Evolutionary conservation across 345 rosid species (phyloP), one percentile per base, ranked within the genome.

Genomic region (Balakata baccata): DNA sequence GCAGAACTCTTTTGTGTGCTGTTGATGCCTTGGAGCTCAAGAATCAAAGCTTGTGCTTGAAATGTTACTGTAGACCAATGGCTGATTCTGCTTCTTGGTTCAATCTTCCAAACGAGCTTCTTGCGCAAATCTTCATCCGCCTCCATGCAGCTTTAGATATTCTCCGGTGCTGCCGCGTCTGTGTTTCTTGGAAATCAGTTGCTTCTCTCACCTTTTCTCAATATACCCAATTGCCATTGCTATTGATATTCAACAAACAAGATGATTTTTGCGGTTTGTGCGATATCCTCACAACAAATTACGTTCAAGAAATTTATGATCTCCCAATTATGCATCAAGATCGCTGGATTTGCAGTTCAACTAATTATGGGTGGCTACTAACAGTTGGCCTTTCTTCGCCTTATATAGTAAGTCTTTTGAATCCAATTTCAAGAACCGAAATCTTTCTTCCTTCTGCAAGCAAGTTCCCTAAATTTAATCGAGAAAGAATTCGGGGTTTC

Each of bases 71-170:
- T 58, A 58, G 7, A 58, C 11, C 8, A 65, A 65, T 65, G 68
- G 68, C 25, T 8, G 6, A 7, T 43, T 45, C 52, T 45, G 25
- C 38, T 18, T 51, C 76, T 54, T 74, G 72, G 77, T 66, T 57
- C 41, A 20, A 4, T 63, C 23, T 74, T 0, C 59, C 66, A 18
- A 2, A 7, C n/a, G 71, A 66, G 2, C 18, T 66, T 38, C 54
- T 74, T 6, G n/a, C 11, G 11, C 0, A 17, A 46, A 74, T 74
- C 43, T 66, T 74, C 23, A 29, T 1, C 8, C 11, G 17, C 7
- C 20, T 74, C 39, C 9, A 66, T 6, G 7, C 54, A 2, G n/a
- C 10, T 3, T 10, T 58, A 14, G 66, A 56, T 29, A 12, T 74
- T n/a, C 13, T 43, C 49, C 58, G 66, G 18, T 66, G 77, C 23